Evolutionary conservation across 495 filamentous ascomycete genomes (phyloP), one percentile per base, ranked within the genome.

Genomic region (Penicillium odoratum): DNA sequence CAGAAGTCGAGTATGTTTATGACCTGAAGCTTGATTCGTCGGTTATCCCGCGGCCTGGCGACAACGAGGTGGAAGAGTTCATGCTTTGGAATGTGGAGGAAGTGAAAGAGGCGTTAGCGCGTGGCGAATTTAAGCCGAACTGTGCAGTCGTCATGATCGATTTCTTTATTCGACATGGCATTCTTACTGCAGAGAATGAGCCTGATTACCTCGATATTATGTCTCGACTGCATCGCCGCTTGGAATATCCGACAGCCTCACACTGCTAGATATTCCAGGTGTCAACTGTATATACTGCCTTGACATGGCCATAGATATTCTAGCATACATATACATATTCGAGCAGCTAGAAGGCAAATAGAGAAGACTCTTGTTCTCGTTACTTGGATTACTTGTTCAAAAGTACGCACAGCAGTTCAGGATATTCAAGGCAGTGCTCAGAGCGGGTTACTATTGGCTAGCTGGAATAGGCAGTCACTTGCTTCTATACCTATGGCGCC

Each of bases 61-160:
- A 98, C 64, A 83, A 86, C 45, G 94, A 98, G 76, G 94, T 97
- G 6, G 87, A 92, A 65, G 84, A 84, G 34, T 99, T 99, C 72
- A 81, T 83, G 62, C 74, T 97, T 59, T 82, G 80, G 78, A 87
- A 80, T 3, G 80, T 97, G 38, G 82, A 88, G 4, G 83, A 95
- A 68, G 86, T 93, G 4, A 78, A 87, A 76, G 77, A 82, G 55
- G 85, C 87, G 16, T 65, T 99, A 58, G 82, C 80, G 2, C 75
- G 77, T 47, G 89, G 89, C 1, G 80, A 87, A 58, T 97, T 96
- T 76, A 99, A 99, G 75, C 91, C 95, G 0, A 99, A 99, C 68
- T 97, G 93, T 68, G 88, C 88, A 2, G 63, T 93, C 53, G 80
- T 95, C 25, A 71, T 95, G 63, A 70, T 96, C 45, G 91, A 97